Conservation (phyloP, 1,284 basidiomycete genomes). For the Marasmius oreades region DNA sequence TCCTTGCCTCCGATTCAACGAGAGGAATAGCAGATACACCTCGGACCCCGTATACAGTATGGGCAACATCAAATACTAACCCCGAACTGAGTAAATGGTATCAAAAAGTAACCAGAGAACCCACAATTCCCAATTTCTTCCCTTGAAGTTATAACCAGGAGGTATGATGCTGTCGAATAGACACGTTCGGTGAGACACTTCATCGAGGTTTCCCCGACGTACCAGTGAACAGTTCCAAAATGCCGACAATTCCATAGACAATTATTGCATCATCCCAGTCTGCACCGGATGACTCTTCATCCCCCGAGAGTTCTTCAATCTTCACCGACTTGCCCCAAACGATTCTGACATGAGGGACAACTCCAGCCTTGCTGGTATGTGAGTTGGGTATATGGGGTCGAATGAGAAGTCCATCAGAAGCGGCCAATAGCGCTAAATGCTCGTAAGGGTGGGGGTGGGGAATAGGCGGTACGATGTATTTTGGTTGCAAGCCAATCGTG, state of each 20-base stretch:
- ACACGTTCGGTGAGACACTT: not conserved
- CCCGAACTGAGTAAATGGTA: not conserved
- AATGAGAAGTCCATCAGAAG: slow-evolving; percentile 59
- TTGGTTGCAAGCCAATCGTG: slow-evolving; percentile 48
- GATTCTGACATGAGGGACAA: slow-evolving; percentile 45
- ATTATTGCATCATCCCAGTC: slow-evolving; percentile 56
- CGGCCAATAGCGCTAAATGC: slow-evolving; percentile 55
- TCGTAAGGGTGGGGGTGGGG: slow-evolving; percentile 73
- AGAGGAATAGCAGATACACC: slow-evolving; percentile 67
- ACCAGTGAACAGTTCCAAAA: slow-evolving; percentile 69
- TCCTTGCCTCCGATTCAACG: slow-evolving; percentile 52
- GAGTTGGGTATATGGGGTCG: slow-evolving; percentile 46
- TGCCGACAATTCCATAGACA: slow-evolving; percentile 70
- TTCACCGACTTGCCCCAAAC: slow-evolving; percentile 57
- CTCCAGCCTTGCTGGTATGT: slow-evolving; percentile 18
- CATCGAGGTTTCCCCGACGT: slow-evolving; percentile 16
- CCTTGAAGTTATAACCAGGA: slow-evolving; percentile 63
- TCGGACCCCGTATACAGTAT: slow-evolving; percentile 62
- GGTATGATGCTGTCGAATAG: slow-evolving; percentile 54
- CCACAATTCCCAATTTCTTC: slow-evolving; percentile 59
- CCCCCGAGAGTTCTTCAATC: slow-evolving; percentile 48
- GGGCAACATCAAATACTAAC: slow-evolving; percentile 58
- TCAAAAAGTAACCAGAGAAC: slow-evolving; percentile 26
- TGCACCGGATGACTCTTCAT: slow-evolving; percentile 27
- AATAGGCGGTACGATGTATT: slow-evolving; percentile 58